Base-by-base conservation (phyloP, 495 filamentous ascomycete genomes). In the Neurospora tetraspora region DNA sequence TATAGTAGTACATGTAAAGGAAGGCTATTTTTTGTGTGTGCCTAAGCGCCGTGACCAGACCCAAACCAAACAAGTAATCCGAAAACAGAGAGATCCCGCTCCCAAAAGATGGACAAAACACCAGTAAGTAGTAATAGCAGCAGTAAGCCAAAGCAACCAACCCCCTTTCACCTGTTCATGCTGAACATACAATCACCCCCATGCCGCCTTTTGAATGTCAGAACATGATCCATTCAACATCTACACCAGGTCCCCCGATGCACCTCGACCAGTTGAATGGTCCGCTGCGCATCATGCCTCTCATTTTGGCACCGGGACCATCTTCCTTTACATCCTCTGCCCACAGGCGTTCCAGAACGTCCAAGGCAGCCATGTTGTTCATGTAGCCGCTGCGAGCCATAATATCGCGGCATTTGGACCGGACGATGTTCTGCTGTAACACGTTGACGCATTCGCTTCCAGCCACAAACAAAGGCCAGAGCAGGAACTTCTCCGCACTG, bases 401-500 rank as follows among this genome's bases (percentile, higher is more conserved):
- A 76, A 97, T 94, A 79, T 95, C 93, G 45, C 89, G 84, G 83
- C 94, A 97, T 69, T 94, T 89, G 76, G 88, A 83, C 23, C 93
- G 88, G 68, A 98, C 91, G 68, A 94, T 87, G 39, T 87, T 85
- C 71, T 94, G 90, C 74, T 97, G 92, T 43, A 90, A 83, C 74
- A 93, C 91, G 71, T 91, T 90, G 70, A 97, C 92, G 78, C 94
- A 97, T 83, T 97, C 95, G 31, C 92, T 93, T 38, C 95, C 94
- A 0, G 90, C 91, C 69, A 98, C 91, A 79, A 97, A 97, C 11
- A 98, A 86, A 10, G 95, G 94, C 95, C 95, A 98, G 3, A 98
- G 89, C 34, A 98, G 84, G 76, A 96, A 97, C 78, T 97, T 95
- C 80, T 96, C 92, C 68, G 88, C 86, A 73, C 81, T 84, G 74